A percentile compares a stretch with the other conserved stretches of the same genome.
Evolutionary conservation across 2,329 filamentous ascomycete genomes (phyloP).

Genomic region (Cadophora luteo-olivacea): DNA sequence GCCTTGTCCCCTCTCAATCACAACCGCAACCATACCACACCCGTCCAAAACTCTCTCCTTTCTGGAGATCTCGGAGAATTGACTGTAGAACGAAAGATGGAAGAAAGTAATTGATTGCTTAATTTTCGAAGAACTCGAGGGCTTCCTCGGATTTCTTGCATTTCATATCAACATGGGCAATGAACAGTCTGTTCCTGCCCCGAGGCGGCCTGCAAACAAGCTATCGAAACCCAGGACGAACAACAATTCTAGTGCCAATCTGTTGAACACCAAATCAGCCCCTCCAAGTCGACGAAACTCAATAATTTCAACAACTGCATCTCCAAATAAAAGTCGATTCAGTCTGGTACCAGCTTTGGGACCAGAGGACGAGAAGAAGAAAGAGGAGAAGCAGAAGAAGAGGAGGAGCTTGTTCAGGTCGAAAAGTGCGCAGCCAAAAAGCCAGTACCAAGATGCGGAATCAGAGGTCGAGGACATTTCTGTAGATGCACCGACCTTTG

Average conservation of each 20-base stretch:
- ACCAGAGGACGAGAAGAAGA: slow-evolving; percentile 15
- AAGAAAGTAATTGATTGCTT: slow-evolving; percentile 19
- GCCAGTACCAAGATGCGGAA: slow-evolving; percentile 17
- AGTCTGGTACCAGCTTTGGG: slow-evolving; percentile 24
- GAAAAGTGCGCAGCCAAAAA: slow-evolving; percentile 34
- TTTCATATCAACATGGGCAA: slow-evolving; percentile 39
- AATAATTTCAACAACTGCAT: slow-evolving; percentile 26
- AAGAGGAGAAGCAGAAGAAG: slow-evolving; percentile 28
- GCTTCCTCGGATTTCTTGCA: slow-evolving; percentile 11
- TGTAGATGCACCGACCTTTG: slow-evolving; percentile 23
- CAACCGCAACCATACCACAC: slow-evolving; percentile 8
- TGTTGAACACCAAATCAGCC: slow-evolving; percentile 30
- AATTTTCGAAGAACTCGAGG: not conserved
- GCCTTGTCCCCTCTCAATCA: slow-evolving; percentile 19
- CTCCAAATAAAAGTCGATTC: slow-evolving; percentile 26
- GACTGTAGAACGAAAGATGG: slow-evolving; percentile 30
- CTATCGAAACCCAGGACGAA: slow-evolving; percentile 45
- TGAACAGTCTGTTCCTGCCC: slow-evolving; percentile 36
- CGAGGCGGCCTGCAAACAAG: slow-evolving; percentile 37
- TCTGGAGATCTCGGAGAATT: slow-evolving; percentile 18
- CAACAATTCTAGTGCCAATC: slow-evolving; percentile 32
- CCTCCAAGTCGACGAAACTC: slow-evolving; percentile 37
- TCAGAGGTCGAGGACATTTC: slow-evolving; percentile 16
- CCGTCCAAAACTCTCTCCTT: slow-evolving; percentile 20
- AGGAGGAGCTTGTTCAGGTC: slow-evolving; percentile 40